Evolutionary conservation across 306 rosid genomes (phyloP), one percentile per base, ranked within the genome.

Genomic region (Pyrus bretschneideri): DNA sequence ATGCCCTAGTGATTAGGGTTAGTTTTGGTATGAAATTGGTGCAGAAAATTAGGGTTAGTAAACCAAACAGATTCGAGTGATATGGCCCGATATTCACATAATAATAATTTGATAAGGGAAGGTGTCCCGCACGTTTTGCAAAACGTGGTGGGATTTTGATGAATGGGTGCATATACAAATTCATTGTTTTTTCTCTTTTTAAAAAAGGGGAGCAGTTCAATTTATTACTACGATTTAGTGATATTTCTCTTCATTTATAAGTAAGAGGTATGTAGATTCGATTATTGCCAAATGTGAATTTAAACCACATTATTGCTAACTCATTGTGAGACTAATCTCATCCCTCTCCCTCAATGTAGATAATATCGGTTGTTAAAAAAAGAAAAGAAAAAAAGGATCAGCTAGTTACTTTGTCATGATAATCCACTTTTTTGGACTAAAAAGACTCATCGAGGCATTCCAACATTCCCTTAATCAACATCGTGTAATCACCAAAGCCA

Each of bases 371-470:
- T 35, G 2, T 35, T 35, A 6, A 6, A 35, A 35, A 33, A 25
- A 25, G 25, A 25, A 25, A 30, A 30, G 3, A 33, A 31, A 30
- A 3, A 33, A 35, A 0, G 1, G 1, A 33, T 1, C 1, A 33
- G 1, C 7, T 33, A 2, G 2, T 6, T 35, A 0, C 9, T 35
- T 35, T 35, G 2, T 35, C 0, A 1, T 1, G 2, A 9, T 35
- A 35, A 0, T 1, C 9, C 1, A 6, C 0, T 35, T 35, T 35
- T 35, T 7, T 2, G 0, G 0, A 1, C 2, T 0, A 0, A 0
- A 6, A 35, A 35, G 0, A 35, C 0, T 35, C 2, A 35, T 0
- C 0, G 2, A 35, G 2, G 0, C 0, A 35, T 35, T 35, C 0
- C 9, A 35, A 0, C 2, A 0, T 35, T 35, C 0, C 0, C 1